Base-by-base conservation (phyloP, 2,329 filamentous ascomycete genomes). In the Arthrobotrys megalospora region DNA sequence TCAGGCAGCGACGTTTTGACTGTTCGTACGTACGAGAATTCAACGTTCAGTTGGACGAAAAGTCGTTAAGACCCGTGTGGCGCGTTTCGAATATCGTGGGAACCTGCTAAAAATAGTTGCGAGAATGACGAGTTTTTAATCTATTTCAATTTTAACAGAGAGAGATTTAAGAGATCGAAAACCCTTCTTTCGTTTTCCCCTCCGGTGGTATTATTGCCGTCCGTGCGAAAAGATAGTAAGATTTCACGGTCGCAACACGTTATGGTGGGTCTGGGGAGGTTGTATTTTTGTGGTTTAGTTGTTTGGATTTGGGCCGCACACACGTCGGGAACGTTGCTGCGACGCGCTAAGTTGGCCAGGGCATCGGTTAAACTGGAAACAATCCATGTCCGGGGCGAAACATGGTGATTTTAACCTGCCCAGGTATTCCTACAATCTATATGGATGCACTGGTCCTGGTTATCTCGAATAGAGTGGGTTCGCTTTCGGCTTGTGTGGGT, bases 61-160 rank as follows among this genome's bases (percentile, higher is more conserved):
- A 55, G 52, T 76, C 64, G 71, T 76, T 69, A 76, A 76, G 38
- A 76, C 64, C 66, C 73, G 73, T 47, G 73, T 78, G 63, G 75
- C 75, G 66, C 75, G 75, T 78, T 78, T 78, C 75, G 75, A 78
- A 72, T 68, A 72, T 67, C 52, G 62, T 41, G 50, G 50, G 45
- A 48, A 52, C n/a, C 32, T 72, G 52, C 75, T 78, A 78, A 78
- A 78, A 72, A 67, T 78, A 71, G 75, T 11, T 32, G 55, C 47
- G 43, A 52, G 52, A 60, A 78, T 78, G 75, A 78, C 75, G 75
- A 77, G 68, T 67, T 67, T 78, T 78, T 78, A 78, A 78, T 78
- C 67, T 78, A 78, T 78, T 78, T 68, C 62, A 62, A 53, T 66
- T 76, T 76, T 65, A 70, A 69, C 55, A 38, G 55, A 48, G 50